Conservation (phyloP, 441 rosid genomes). For the Caryocar brasiliense region DNA sequence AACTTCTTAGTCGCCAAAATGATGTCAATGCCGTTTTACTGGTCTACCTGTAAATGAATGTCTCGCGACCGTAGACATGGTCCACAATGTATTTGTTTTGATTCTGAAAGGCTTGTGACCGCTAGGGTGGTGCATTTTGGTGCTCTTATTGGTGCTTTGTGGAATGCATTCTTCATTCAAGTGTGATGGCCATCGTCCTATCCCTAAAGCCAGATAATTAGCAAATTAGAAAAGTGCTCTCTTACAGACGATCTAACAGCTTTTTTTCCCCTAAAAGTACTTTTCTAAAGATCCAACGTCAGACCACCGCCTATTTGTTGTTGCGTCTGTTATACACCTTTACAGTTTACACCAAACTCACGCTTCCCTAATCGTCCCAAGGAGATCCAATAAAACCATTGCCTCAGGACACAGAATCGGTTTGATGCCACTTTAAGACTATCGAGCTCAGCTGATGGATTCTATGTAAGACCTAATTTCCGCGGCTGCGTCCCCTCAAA, state of each 20-base stretch:
- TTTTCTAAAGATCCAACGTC: constrained; percentile 2
- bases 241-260: not conserved
- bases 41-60: no score
- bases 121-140: no score
- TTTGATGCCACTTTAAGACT: constrained; percentile 5
- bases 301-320: constrained; percentile 5
- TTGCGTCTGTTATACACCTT: constrained; percentile 2
- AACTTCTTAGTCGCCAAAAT: no score
- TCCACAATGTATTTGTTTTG: no score
- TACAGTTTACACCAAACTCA: constrained; percentile 17
- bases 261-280: not conserved
- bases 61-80: no score
- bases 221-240: not conserved
- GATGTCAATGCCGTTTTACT: no score
- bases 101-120: no score
- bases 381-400: constrained; percentile 6
- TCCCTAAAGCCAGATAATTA: constrained; percentile 10
- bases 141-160: no score
- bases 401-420: constrained; percentile 1
- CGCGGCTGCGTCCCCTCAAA: constrained; percentile 28
- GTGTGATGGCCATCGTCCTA: no score
- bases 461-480: constrained; percentile 16
- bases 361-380: constrained; percentile 5
- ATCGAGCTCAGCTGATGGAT: constrained; percentile 7
- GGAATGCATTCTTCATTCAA: no score